Conservation (phyloP, 2,329 filamentous ascomycete species). For the Plenodomus lindquistii region DNA sequence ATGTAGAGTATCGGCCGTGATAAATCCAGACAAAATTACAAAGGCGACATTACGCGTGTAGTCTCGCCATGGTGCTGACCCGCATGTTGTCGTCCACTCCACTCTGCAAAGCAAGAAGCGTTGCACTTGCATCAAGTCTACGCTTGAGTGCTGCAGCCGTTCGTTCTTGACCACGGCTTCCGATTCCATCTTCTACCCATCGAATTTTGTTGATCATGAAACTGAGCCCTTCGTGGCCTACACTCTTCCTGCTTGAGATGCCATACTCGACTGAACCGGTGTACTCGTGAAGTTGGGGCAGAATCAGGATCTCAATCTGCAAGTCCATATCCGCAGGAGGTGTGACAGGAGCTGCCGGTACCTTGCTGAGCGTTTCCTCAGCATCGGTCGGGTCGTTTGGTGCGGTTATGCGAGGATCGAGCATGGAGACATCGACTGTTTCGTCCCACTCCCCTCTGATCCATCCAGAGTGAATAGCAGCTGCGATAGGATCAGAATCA, state of each 20-base stretch:
- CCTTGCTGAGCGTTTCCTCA: slow-evolving; percentile 47
- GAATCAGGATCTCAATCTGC: slow-evolving; percentile 82
- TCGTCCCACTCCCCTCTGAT: slow-evolving; percentile 86
- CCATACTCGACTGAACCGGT: slow-evolving; percentile 75
- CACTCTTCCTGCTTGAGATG: slow-evolving; percentile 80
- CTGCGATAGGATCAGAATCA: slow-evolving; percentile 90
- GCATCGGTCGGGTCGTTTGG: slow-evolving; percentile 48
- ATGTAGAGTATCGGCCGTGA: slow-evolving; percentile 17
- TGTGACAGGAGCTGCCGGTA: slow-evolving; percentile 59
- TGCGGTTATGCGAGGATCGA: slow-evolving; percentile 60
- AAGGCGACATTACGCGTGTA: slow-evolving; percentile 28
- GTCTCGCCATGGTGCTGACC: slow-evolving; percentile 31
- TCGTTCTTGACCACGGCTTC: slow-evolving; percentile 43
- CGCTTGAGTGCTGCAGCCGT: slow-evolving; percentile 43
- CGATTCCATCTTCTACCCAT: slow-evolving; percentile 77
- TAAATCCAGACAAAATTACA: slow-evolving; percentile 7
- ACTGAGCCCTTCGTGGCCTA: slow-evolving; percentile 83
- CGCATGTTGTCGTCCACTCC: slow-evolving; percentile 27
- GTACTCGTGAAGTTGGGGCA: slow-evolving; percentile 80
- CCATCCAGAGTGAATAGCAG: slow-evolving; percentile 92
- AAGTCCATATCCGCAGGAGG: slow-evolving; percentile 74
- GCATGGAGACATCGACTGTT: slow-evolving; percentile 70
- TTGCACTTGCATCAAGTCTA: slow-evolving; percentile 41
- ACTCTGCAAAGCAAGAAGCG: slow-evolving; percentile 37
- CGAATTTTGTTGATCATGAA: slow-evolving; percentile 81